These are phyloP conservation scores for Suillus subluteus DNA, from an alignment of 768 basidiomycete species.

Conservation along the genomic window DNA sequence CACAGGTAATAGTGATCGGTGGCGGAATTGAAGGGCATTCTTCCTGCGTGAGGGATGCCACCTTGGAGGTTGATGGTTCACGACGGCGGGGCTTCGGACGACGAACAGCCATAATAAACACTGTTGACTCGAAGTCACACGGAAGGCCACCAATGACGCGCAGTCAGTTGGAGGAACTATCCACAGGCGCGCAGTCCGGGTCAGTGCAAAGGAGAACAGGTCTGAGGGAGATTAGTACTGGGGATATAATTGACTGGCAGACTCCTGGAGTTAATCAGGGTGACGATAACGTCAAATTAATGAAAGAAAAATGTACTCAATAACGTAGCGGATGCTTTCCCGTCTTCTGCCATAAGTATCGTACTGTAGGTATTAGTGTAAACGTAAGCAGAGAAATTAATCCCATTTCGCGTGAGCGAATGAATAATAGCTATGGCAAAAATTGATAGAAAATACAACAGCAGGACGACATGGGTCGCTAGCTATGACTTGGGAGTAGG, in stretches of 20 bases:
- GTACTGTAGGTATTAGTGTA: too few relatives aligned
- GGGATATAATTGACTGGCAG: background rate
- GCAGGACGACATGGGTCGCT: too few relatives aligned
- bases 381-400: too few relatives aligned
- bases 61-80: background rate
- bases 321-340: background rate
- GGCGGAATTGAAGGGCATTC: background rate
- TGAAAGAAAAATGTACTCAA: background rate
- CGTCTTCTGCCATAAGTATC: too few relatives aligned
- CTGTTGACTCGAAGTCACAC: background rate
- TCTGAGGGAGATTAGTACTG: background rate
- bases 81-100: background rate
- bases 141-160: background rate
- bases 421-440: too few relatives aligned
- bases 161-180: background rate
- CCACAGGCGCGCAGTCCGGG: background rate
- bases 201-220: background rate
- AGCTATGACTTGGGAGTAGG: too few relatives aligned
- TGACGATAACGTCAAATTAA: background rate
- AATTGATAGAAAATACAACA: too few relatives aligned
- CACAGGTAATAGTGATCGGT: background rate
- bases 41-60: background rate
- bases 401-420: too few relatives aligned
- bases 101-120: background rate
- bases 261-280: background rate